Conservation (phyloP, 1,139 yeast genomes). For the Saccharomyces hybrid region DNA sequence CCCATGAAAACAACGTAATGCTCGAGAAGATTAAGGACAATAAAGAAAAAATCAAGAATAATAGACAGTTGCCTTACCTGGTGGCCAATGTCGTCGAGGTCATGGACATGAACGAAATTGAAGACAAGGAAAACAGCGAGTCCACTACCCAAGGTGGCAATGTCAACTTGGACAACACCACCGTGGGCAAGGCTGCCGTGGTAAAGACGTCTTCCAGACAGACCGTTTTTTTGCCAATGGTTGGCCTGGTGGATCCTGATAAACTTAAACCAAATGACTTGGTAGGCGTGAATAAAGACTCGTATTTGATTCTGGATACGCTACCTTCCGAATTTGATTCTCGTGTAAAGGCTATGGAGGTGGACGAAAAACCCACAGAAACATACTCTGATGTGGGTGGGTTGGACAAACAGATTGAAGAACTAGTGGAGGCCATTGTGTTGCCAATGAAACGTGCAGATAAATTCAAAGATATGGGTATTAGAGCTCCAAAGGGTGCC, state of each 20-base stretch:
- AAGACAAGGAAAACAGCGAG: slow-evolving; percentile 42
- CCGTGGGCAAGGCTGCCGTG: slow-evolving; percentile 95
- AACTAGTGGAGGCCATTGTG: slow-evolving; percentile 94
- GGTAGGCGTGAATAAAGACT: slow-evolving; percentile 96
- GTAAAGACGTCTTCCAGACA: slow-evolving; percentile 96
- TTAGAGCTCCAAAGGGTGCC: slow-evolving; percentile 97
- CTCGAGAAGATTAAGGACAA: slow-evolving; percentile 90
- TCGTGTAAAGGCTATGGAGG: slow-evolving; percentile 98
- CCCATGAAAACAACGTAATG: slow-evolving; percentile 91
- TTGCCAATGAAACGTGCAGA: slow-evolving; percentile 98
- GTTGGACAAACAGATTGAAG: slow-evolving; percentile 94
- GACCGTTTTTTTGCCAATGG: slow-evolving; percentile 90
- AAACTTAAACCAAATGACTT: slow-evolving; percentile 89
- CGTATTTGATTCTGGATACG: slow-evolving; percentile 86
- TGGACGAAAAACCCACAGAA: slow-evolving; percentile 96
- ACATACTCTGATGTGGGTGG: slow-evolving; percentile 98
- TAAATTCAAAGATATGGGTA: slow-evolving; percentile 78
- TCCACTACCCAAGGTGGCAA: slow-evolving; percentile 91
- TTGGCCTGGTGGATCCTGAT: slow-evolving; percentile 88
- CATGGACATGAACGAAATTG: slow-evolving; percentile 79
- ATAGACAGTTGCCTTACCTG: slow-evolving; percentile 88
- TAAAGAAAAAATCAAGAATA: slow-evolving; percentile 91
- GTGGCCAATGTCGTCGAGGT: slow-evolving; percentile 98
- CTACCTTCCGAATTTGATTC: slow-evolving; percentile 96
- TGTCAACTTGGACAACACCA: slow-evolving; percentile 84